Conservation (phyloP, 2,329 filamentous ascomycete species). For the Scortechinia acanthostroma region DNA sequence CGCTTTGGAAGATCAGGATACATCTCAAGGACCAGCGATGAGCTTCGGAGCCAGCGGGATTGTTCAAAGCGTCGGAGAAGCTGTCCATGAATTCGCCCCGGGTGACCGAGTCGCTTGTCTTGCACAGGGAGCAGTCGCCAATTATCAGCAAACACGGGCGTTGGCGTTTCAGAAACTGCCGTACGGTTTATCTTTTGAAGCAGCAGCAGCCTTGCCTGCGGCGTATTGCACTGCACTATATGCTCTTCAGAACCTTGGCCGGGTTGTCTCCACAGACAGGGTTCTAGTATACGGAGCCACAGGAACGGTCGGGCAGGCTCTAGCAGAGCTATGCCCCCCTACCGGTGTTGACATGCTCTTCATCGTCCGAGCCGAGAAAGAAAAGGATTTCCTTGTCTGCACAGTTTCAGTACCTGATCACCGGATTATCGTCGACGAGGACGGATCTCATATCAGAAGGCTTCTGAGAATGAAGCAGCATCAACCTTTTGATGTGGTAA, state of each 20-base stretch:
- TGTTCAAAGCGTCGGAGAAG: conserved; percentile 11
- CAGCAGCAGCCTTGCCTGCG: conserved; percentile 13
- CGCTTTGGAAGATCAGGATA: not conserved
- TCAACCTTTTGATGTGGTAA: too few species aligned
- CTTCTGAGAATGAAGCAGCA: too few species aligned
- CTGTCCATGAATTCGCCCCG: conserved; percentile 11
- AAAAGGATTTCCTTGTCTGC: not conserved
- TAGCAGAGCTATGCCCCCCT: not conserved
- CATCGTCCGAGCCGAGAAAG: not conserved
- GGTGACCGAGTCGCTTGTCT: conserved; percentile 14
- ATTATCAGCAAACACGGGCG: conserved; percentile 13
- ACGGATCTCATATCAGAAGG: not conserved
- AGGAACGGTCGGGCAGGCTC: not conserved
- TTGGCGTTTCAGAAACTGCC: conserved; percentile 15
- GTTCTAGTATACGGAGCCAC: not conserved
- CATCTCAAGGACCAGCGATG: too few species aligned
- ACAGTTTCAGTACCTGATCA: not conserved
- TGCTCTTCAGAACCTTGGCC: not conserved
- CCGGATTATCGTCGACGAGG: not conserved
- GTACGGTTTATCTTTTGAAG: conserved; percentile 13
- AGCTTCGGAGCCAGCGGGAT: conserved; percentile 7
- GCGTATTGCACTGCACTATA: conserved; percentile 12
- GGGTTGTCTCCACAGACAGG: not conserved
- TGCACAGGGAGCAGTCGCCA: conserved; percentile 13
- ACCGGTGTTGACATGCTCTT: not conserved